Evolutionary conservation across 805 yeast species (phyloP).

Genomic region (Nakazawaea anatomiae): DNA sequence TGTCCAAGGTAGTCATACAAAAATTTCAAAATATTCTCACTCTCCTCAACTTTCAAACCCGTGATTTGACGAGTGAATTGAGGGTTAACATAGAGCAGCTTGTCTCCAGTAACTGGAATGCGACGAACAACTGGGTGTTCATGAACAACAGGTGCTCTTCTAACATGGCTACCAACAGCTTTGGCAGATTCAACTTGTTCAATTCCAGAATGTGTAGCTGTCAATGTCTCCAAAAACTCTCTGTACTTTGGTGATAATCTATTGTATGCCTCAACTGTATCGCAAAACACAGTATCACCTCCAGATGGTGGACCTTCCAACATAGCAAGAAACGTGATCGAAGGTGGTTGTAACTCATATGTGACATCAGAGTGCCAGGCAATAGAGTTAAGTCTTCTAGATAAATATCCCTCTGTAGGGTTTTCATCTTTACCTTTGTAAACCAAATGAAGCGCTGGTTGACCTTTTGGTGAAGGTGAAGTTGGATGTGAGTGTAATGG

Average conservation of each 20-base stretch:
- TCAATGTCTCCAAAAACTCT: slow-evolving; percentile 31
- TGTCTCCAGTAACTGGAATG: slow-evolving; percentile 45
- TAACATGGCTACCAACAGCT: slow-evolving; percentile 33
- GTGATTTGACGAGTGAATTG: slow-evolving; percentile 56
- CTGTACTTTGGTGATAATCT: slow-evolving; percentile 42
- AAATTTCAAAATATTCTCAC: slow-evolving; percentile 47
- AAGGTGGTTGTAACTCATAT: slow-evolving; percentile 63
- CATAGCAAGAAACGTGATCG: slow-evolving; percentile 42
- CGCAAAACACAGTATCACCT: slow-evolving; percentile 41
- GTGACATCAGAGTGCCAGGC: slow-evolving; percentile 50
- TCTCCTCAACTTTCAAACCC: slow-evolving; percentile 60
- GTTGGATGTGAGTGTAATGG: slow-evolving; percentile 43
- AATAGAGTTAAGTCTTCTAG: slow-evolving; percentile 27
- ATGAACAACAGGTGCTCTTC: slow-evolving; percentile 40
- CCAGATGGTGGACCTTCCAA: slow-evolving; percentile 37
- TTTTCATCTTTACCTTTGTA: slow-evolving; percentile 31
- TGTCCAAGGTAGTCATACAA: slow-evolving; percentile 19
- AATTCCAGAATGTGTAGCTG: slow-evolving; percentile 45
- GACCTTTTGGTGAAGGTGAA: slow-evolving; percentile 40
- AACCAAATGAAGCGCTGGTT: slow-evolving; percentile 36
- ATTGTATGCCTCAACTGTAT: slow-evolving; percentile 40
- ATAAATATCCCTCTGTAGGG: slow-evolving; percentile 24
- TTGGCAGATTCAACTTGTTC: slow-evolving; percentile 29
- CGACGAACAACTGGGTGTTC: slow-evolving; percentile 44
- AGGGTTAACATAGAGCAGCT: slow-evolving; percentile 36